These are phyloP conservation scores for Allium sativum DNA, from an alignment of 106 monocot species.

Conservation along the genomic window DNA sequence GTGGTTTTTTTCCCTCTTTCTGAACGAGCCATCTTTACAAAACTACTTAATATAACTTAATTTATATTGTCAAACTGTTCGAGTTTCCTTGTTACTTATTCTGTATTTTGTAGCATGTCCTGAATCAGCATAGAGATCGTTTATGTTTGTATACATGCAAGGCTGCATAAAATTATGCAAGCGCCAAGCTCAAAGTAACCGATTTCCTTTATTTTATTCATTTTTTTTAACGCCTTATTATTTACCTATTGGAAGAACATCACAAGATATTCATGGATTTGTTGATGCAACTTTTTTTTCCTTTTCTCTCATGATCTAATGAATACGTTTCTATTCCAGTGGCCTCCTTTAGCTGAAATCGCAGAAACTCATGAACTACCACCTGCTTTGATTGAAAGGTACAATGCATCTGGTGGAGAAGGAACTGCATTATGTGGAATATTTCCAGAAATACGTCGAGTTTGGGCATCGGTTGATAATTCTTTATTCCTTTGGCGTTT, in stretches of 20 bases:
- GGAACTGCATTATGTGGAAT: slow-evolving; percentile 96
- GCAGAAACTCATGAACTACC: slow-evolving; percentile 69
- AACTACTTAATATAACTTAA: too few species aligned
- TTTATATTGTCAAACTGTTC: too few species aligned
- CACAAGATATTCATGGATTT: background rate
- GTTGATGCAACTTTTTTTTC: background rate
- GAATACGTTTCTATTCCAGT: slow-evolving; percentile 27
- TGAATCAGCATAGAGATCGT: background rate
- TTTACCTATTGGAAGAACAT: background rate
- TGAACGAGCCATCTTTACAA: too few species aligned
- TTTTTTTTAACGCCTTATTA: too few species aligned
- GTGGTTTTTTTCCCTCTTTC: too few species aligned
- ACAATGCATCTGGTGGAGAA: slow-evolving; percentile 79
- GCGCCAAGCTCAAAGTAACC: too few species aligned
- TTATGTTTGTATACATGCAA: too few species aligned
- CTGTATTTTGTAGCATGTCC: background rate
- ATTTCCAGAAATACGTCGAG: slow-evolving; percentile 80
- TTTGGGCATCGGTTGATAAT: slow-evolving; percentile 98
- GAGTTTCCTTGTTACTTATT: background rate
- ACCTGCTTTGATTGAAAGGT: slow-evolving; percentile 64
- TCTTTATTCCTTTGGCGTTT: slow-evolving; percentile 90
- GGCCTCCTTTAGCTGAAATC: slow-evolving; percentile 86
- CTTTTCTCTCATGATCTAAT: background rate
- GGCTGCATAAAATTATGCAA: too few species aligned
- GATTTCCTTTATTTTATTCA: background rate